A percentile compares a stretch with the other conserved stretches of the same genome.
Conservation (phyloP, 2,329 filamentous ascomycete genomes). For the Fusarium tjaetaba region DNA sequence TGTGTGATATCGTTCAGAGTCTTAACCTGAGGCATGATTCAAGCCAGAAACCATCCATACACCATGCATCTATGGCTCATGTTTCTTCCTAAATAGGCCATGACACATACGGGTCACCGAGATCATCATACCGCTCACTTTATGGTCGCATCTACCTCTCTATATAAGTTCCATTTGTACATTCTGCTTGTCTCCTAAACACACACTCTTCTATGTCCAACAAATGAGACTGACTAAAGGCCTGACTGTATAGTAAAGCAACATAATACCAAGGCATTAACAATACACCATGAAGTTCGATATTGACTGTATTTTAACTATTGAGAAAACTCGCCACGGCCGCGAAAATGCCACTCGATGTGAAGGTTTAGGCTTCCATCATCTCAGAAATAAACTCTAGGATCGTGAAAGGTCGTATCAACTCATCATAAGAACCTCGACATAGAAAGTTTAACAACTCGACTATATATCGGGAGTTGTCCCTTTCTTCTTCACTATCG, state of each 20-base stretch:
- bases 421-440: neutral
- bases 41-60: fast-evolving
- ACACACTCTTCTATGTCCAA: neutral
- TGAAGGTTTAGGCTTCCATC: neutral
- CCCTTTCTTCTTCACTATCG: neutral
- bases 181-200: fast-evolving
- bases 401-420: neutral
- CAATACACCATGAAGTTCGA: no score
- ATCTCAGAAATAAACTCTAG: neutral
- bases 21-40: neutral
- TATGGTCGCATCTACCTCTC: no score
- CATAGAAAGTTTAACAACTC: neutral
- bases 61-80: no score
- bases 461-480: neutral
- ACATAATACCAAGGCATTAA: no score
- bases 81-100: fast-evolving
- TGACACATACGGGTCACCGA: no score
- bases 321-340: neutral
- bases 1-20: neutral
- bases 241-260: neutral
- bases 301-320: neutral
- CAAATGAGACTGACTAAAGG: neutral
- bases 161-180: neutral
- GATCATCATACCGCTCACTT: neutral
- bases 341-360: neutral